Conservation (phyloP, 305 asterid species). For the Solanum hybrid region DNA sequence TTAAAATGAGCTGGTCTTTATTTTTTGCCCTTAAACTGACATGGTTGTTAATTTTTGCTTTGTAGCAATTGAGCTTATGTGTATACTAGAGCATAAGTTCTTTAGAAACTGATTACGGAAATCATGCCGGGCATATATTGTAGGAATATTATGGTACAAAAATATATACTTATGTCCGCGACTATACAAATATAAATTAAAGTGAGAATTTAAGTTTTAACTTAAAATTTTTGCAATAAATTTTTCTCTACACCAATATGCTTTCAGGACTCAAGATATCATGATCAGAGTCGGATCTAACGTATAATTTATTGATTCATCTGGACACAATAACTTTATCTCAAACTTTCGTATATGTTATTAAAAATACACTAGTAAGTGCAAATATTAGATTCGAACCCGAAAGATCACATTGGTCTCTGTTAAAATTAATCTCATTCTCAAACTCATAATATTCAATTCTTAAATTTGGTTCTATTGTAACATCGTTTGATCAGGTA, state of each 20-base stretch:
- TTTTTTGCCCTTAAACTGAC: too few relatives aligned
- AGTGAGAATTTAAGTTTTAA: neutral
- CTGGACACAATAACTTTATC: neutral
- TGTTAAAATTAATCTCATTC: neutral
- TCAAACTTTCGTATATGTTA: neutral
- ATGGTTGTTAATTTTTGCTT: too few relatives aligned
- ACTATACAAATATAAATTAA: too few relatives aligned
- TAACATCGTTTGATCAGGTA: neutral
- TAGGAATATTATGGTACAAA: neutral
- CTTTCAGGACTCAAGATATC: neutral
- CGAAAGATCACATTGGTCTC: neutral
- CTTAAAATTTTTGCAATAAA: neutral
- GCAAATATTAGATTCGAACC: neutral
- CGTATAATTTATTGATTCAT: neutral
- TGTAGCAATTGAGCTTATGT: too few relatives aligned
- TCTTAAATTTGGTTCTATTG: neutral
- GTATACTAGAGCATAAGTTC: neutral
- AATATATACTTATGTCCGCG: neutral
- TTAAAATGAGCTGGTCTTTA: too few relatives aligned
- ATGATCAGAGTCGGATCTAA: neutral
- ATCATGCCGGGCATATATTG: neutral
- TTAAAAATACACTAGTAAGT: neutral
- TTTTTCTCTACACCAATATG: neutral
- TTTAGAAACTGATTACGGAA: neutral
- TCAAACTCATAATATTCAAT: neutral